Conservation (phyloP, 1,284 basidiomycete genomes). For the Schizophyllum commune region DNA sequence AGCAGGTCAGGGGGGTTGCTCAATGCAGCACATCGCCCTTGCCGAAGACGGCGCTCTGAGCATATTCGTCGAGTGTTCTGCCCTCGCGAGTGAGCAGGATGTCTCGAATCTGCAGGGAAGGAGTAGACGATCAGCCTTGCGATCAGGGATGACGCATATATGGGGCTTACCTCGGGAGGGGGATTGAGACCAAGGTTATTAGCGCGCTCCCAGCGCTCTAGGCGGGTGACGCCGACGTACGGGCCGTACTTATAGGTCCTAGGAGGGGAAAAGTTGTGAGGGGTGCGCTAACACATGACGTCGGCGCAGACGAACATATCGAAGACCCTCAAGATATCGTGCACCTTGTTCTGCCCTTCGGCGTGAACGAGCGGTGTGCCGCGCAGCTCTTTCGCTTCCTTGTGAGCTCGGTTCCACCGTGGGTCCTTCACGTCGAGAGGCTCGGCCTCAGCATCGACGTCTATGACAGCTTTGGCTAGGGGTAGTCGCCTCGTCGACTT, state of each 20-base stretch:
- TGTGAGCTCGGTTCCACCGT: constrained; percentile 8
- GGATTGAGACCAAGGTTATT: constrained; percentile 75
- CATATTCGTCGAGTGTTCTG: not conserved
- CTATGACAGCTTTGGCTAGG: too few relatives aligned
- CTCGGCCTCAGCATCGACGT: not conserved
- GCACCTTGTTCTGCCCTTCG: constrained; percentile 51
- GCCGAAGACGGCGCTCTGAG: not conserved
- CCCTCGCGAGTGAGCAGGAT: not conserved
- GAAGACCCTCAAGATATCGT: constrained; percentile 73
- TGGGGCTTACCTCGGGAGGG: constrained; percentile 62
- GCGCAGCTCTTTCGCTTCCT: constrained; percentile 8
- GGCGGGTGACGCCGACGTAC: constrained; percentile 73
- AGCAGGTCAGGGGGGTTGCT: not conserved
- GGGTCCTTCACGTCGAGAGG: constrained; percentile 7
- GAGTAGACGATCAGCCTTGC: constrained; percentile 3
- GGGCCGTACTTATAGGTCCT: constrained; percentile 82
- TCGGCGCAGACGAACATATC: constrained; percentile 49
- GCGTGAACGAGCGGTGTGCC: constrained; percentile 43
- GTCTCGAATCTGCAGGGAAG: not conserved
- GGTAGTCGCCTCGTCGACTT: not conserved
- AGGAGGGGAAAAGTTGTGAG: not conserved
- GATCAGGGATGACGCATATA: not conserved
- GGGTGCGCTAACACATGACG: constrained; percentile 2
- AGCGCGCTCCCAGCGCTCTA: constrained; percentile 88
- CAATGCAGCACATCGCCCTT: not conserved